A percentile compares a stretch with the other conserved stretches of the same genome.
Evolutionary conservation across 257 asterid genomes (phyloP).

Genomic region (Solanum medicagineum): DNA sequence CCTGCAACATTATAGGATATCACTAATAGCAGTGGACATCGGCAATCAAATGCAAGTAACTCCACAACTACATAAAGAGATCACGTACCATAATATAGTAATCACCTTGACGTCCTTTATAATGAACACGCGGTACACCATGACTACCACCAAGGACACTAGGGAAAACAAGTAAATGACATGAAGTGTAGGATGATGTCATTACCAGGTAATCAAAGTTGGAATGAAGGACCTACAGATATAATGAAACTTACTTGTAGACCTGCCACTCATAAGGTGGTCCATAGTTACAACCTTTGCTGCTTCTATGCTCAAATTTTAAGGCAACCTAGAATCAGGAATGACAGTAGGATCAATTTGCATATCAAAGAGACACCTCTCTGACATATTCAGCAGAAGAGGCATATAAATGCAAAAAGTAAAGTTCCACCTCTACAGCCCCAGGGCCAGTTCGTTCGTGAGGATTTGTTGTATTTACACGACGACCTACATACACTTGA

Average conservation of each 20-base stretch:
- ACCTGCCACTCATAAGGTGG: slow-evolving; percentile 55
- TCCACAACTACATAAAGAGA: background rate
- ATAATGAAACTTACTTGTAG: slow-evolving; percentile 23
- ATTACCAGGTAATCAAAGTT: background rate
- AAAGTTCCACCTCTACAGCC: slow-evolving; percentile 39
- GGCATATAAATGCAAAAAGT: background rate
- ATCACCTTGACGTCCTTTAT: slow-evolving; percentile 29
- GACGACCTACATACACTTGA: slow-evolving; percentile 71
- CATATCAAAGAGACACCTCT: background rate
- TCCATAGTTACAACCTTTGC: slow-evolving; percentile 38
- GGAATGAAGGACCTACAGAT: background rate
- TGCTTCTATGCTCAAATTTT: slow-evolving; percentile 41
- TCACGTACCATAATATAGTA: slow-evolving; percentile 34
- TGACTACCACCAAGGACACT: slow-evolving; percentile 28
- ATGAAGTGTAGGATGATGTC: background rate
- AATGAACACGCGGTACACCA: slow-evolving; percentile 42
- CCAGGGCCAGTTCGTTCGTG: slow-evolving; percentile 42
- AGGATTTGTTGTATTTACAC: slow-evolving; percentile 26
- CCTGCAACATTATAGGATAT: background rate
- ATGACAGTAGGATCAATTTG: background rate
- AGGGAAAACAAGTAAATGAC: background rate
- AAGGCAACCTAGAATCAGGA: slow-evolving; percentile 20
- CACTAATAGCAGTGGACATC: background rate
- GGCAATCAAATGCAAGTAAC: background rate
- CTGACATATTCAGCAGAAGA: background rate